Base-by-base conservation (phyloP, 352 stramenopile species). In the Globisporangium perplexum region DNA sequence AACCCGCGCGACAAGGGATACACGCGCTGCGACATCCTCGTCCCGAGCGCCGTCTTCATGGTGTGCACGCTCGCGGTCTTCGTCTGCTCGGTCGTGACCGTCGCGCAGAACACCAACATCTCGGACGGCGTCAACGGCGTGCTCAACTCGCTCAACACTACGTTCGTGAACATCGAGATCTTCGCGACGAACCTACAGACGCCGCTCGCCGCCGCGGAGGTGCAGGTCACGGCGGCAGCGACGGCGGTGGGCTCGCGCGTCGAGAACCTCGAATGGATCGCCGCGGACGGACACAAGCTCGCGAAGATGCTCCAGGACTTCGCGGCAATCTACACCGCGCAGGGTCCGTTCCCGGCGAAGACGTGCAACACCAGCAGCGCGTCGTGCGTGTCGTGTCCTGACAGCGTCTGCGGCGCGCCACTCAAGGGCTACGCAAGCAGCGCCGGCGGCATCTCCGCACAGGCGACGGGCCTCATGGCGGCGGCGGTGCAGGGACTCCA, bases 81-180 rank as follows among this genome's bases (percentile, higher is more conserved):
- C 54, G 86, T 90, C 51, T 93, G 83, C 68, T 78, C 77, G 50
- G 55, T 87, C n/a, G 57, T 89, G 20, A 87, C 80, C 17, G 69
- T 81, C 18, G 78, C 80, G 1, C 72, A 90, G 49, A 93, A 93
- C 57, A 86, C 77, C 20, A 91, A 86, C 65, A 84, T 93, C 57
- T 89, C 83, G 7, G 67, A 89, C 38, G 74, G 75, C 17, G 57
- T 90, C 20, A 63, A 74, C 23, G 69, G 69, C 1, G 70, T 93
- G 26, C 55, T 93, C 22, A 67, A 86, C 51, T 88, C 78, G 45
- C 53, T 90, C 18, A 86, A 82, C 38, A 72, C 72, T 18, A 88
- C 77, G 22, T 53, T 93, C n/a, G 71, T 77, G 53, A 90, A 93
- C 52, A 69, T 86, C 22, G 79, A 88, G 30, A 86, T 89, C 36